Evolutionary conservation across 345 rosid genomes (phyloP).

Genomic region (Acer negundo): DNA sequence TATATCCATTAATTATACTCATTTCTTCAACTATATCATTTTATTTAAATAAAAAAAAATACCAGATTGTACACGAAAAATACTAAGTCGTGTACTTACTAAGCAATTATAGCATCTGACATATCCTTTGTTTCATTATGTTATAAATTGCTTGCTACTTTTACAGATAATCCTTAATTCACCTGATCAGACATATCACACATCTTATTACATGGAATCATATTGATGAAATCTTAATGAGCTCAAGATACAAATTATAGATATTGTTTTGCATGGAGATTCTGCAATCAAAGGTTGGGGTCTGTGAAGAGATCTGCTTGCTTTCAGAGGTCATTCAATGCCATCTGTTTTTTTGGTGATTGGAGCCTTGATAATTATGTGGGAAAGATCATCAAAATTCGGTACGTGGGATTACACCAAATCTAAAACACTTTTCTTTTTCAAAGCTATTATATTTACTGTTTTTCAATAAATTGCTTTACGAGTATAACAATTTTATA

Average conservation of each 20-base stretch:
- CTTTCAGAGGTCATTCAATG: conserved; percentile 76
- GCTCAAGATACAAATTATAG: conserved; percentile 78
- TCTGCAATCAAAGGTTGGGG: conserved; percentile 65
- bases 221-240: too few species aligned
- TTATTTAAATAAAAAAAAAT: too few species aligned
- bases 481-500: not conserved
- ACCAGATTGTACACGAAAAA: too few species aligned
- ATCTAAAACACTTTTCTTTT: not conserved
- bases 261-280: conserved; percentile 95
- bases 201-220: too few species aligned
- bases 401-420: conserved; percentile 41
- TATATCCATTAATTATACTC: too few species aligned
- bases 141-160: too few species aligned
- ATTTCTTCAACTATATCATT: too few species aligned
- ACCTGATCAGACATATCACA: too few species aligned
- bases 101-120: too few species aligned
- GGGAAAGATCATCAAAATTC: conserved; percentile 61
- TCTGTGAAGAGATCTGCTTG: conserved; percentile 76
- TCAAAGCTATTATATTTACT: conserved; percentile 3
- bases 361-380: conserved; percentile 91
- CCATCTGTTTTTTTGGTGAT: conserved; percentile 85
- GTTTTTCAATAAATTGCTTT: not conserved
- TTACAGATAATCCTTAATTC: too few species aligned
- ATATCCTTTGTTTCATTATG: too few species aligned
- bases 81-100: too few species aligned